Percentiles rank a stretch among this genome's conserved stretches.
Conservation (phyloP, 2,329 filamentous ascomycete genomes). For the Xylariaceae sp. region DNA sequence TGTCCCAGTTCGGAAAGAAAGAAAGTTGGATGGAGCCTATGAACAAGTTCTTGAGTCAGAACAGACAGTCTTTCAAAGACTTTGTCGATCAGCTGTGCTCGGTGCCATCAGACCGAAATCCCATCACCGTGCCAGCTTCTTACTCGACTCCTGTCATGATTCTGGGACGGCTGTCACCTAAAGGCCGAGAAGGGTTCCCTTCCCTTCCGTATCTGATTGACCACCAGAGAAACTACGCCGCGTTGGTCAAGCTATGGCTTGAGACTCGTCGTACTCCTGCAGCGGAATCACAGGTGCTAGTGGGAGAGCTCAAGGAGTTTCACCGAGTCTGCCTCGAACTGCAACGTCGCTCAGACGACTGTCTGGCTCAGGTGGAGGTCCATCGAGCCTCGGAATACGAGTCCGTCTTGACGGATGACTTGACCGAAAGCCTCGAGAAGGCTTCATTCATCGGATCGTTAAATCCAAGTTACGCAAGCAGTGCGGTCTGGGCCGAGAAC, state of each 20-base stretch:
- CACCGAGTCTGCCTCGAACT: constrained; percentile 46
- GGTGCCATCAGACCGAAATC: constrained; percentile 66
- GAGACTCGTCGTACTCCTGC: constrained; percentile 42
- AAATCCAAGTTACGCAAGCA: constrained; percentile 34
- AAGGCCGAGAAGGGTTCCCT: constrained; percentile 85
- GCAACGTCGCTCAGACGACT: constrained; percentile 47
- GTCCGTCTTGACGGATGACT: constrained; percentile 30
- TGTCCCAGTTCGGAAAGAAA: constrained; percentile 87
- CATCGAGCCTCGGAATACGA: constrained; percentile 36
- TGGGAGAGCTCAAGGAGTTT: constrained; percentile 51
- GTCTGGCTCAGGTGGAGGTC: constrained; percentile 44
- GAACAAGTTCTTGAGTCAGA: constrained; percentile 76
- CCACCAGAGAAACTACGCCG: constrained; percentile 76
- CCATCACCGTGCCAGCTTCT: constrained; percentile 65
- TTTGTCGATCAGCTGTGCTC: constrained; percentile 85
- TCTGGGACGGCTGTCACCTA: constrained; percentile 70
- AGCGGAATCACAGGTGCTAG: constrained; percentile 34
- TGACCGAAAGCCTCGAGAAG: constrained; percentile 46
- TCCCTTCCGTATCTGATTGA: constrained; percentile 92
- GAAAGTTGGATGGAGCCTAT: constrained; percentile 99
- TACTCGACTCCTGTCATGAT: constrained; percentile 94
- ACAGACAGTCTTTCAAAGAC: constrained; percentile 74
- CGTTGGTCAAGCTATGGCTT: constrained; percentile 75
- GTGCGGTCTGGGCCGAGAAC: constrained; percentile 31
- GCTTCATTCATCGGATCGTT: constrained; percentile 34